Percentiles rank a stretch among this genome's conserved stretches.
Evolutionary conservation across 306 rosid species (phyloP).

Genomic region (Alnus rubra): DNA sequence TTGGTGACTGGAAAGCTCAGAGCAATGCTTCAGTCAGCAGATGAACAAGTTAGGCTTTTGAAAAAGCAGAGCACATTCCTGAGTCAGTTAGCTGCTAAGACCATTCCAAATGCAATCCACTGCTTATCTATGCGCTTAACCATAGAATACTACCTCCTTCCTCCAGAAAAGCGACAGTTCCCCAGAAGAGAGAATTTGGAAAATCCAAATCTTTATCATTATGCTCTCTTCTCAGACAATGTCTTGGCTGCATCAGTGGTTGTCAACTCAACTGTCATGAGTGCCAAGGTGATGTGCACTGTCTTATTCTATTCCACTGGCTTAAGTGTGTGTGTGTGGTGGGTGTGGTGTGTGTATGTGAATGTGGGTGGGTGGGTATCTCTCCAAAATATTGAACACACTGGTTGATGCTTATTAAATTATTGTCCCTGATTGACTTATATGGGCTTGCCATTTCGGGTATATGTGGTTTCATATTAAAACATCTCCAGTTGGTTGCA

Average conservation of each 20-base stretch:
- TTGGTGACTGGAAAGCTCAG: constrained; percentile 76
- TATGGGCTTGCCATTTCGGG: background rate
- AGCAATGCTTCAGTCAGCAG: constrained; percentile 93
- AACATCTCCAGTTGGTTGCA: background rate
- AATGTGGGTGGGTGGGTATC: background rate
- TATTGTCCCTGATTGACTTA: background rate
- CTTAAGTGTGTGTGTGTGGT: background rate
- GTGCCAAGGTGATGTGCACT: constrained; percentile 68
- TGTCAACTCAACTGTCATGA: constrained; percentile 76
- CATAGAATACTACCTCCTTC: constrained; percentile 83
- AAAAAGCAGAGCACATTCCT: constrained; percentile 92
- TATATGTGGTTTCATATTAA: background rate
- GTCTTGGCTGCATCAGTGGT: constrained; percentile 97
- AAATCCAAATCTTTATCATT: constrained; percentile 76
- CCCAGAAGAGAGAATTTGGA: constrained; percentile 84
- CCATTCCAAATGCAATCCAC: constrained; percentile 87
- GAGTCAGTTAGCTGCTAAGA: constrained; percentile 93
- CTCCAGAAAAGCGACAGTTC: constrained; percentile 72
- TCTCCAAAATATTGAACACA: constrained; percentile 11
- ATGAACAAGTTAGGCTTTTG: constrained; percentile 83
- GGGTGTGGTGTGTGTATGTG: constrained; percentile 3
- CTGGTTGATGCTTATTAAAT: background rate
- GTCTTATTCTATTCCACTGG: constrained; percentile 19
- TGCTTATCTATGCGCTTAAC: constrained; percentile 93
- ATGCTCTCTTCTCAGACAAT: constrained; percentile 92